Conservation (phyloP, 108 stramenopile species). For the Cylindrotheca fusiformis region DNA sequence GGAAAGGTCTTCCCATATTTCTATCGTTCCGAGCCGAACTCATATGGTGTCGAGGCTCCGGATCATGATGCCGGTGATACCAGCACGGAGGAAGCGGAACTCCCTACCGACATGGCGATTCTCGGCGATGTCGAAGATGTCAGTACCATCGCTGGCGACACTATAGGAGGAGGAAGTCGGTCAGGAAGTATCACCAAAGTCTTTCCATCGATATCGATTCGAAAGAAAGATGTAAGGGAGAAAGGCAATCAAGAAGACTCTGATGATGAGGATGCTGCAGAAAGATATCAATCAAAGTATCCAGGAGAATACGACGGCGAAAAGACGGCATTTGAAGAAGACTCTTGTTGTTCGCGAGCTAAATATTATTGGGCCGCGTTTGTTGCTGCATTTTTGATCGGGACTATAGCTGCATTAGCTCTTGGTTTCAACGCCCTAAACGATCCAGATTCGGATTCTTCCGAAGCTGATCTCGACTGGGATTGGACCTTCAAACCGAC, state of each 20-base stretch:
- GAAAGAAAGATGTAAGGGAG: background rate
- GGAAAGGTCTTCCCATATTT: no score
- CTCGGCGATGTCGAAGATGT: conserved; percentile 28
- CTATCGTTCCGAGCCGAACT: no score
- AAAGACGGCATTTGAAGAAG: background rate
- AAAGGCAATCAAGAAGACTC: background rate
- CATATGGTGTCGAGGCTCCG: background rate
- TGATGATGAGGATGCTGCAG: background rate
- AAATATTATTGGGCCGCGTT: conserved; percentile 4
- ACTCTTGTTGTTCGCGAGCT: no score
- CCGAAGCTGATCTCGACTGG: background rate
- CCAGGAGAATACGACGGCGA: no score
- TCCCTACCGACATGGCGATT: conserved; percentile 13
- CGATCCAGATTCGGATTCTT: background rate
- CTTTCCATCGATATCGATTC: background rate
- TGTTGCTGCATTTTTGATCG: background rate
- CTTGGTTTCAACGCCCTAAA: background rate
- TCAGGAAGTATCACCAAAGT: background rate
- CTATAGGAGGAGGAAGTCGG: conserved; percentile 25
- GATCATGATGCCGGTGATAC: background rate
- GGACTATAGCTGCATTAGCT: conserved; percentile 2
- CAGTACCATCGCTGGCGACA: conserved; percentile 35
- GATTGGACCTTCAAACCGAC: conserved; percentile 1
- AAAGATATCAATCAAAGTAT: background rate
- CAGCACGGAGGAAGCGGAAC: background rate